These are phyloP conservation scores for Ophiorrhiza pumila DNA, from an alignment of 257 asterid genomes.

Conservation along the genomic window DNA sequence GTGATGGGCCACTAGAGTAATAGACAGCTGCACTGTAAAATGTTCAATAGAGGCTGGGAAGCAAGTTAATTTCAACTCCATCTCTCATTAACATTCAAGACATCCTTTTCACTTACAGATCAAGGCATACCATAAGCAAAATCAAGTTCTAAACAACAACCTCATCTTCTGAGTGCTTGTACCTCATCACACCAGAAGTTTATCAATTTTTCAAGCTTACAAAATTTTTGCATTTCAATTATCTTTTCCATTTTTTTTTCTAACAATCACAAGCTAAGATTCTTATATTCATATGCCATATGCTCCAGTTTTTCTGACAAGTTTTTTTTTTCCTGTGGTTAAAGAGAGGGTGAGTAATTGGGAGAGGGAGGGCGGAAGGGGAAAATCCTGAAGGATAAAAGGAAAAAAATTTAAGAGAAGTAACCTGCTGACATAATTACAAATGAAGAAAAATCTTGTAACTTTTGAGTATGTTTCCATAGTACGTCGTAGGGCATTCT, in stretches of 20 bases:
- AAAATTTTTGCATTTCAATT: not conserved
- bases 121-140: not conserved
- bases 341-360: not conserved
- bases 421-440: conserved; percentile 96
- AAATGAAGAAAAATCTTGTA: conserved; percentile 95
- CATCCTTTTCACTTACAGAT: not conserved
- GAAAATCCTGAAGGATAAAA: no score
- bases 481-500: conserved; percentile 97
- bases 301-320: not conserved
- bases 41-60: not conserved
- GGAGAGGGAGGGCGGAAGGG: not conserved
- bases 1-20: not conserved
- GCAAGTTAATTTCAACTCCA: not conserved
- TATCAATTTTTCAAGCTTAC: not conserved
- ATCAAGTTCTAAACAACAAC: not conserved
- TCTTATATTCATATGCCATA: not conserved
- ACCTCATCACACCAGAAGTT: not conserved
- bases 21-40: not conserved
- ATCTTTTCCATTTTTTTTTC: not conserved
- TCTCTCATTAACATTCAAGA: not conserved
- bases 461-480: conserved; percentile 96
- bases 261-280: not conserved
- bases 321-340: not conserved
- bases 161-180: not conserved
- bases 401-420: no score